phyloP scores from a whole-genome alignment of 208 protist species.

The Zelonia costaricensis region DNA sequence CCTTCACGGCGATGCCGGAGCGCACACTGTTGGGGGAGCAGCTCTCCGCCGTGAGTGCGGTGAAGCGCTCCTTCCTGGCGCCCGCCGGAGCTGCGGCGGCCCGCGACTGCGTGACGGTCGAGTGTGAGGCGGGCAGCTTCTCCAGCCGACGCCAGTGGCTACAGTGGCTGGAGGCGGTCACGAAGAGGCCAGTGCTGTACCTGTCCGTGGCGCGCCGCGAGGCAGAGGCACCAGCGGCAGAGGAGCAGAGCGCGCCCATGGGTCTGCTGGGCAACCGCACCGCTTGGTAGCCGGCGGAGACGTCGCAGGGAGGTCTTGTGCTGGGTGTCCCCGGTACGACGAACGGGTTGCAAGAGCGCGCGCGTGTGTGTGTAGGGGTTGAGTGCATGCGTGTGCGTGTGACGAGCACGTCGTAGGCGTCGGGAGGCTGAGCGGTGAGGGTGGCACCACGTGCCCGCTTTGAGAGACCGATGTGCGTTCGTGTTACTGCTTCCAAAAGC shows the following conservation, averaged over 20 bases:
- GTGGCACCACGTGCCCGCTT: too few relatives aligned
- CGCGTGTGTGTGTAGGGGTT: too few relatives aligned
- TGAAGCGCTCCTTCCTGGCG: slow-evolving; percentile 9
- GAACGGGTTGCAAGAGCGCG: too few relatives aligned
- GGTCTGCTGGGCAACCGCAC: slow-evolving; percentile 5
- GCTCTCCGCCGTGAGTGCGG: neutral
- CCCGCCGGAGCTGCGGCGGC: neutral
- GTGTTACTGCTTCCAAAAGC: too few relatives aligned
- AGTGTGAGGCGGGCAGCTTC: slow-evolving; percentile 40
- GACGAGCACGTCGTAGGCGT: too few relatives aligned
- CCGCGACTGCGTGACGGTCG: slow-evolving; percentile 16
- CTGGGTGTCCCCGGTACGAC: too few relatives aligned
- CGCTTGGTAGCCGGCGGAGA: slow-evolving; percentile 7
- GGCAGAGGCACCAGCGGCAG: slow-evolving; percentile 11
- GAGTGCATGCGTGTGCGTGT: too few relatives aligned
- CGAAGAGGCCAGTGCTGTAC: slow-evolving; percentile 33
- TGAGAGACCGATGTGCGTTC: too few relatives aligned
- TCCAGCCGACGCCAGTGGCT: slow-evolving; percentile 37
- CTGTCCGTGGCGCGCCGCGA: slow-evolving; percentile 27
- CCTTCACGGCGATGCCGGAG: neutral
- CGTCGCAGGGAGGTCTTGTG: too few relatives aligned
- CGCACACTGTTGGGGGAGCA: neutral
- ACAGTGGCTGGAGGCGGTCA: slow-evolving; percentile 41
- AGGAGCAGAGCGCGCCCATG: neutral
- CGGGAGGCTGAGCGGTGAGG: too few relatives aligned